Evolutionary conservation across 805 yeast species (phyloP), one percentile per base, ranked within the genome.

Genomic region (Saccharomycopsis schoenii): DNA sequence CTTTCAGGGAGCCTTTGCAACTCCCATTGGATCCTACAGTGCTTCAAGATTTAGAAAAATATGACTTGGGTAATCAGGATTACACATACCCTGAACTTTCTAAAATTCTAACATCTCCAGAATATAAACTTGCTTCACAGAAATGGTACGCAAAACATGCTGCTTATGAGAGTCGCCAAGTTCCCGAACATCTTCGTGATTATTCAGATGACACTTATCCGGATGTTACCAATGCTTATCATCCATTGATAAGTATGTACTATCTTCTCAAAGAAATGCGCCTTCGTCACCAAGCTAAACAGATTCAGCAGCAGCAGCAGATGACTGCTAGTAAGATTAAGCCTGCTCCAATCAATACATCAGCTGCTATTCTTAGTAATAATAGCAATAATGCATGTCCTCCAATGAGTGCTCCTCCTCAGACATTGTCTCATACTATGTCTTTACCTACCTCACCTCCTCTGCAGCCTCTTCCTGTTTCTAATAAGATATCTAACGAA

Each of bases 171-270:
- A 41, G 42, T 10, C 54, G 36, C n/a, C 52, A 42, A 25, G 57
- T 62, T 1, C 62, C 64, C 4, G 42, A 36, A 25, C 37, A 50
- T 42, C 54, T 58, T 11, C 63, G 57, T 15, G 66, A 62, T 36
- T 61, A 64, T 58, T 59, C 58, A 29, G 63, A 61, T 47, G 63
- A 65, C 10, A 69, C 78, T 19, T 80, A 83, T 1, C 64, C 64
- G 10, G 94, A 90, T 72, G 97, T 98, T 15, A 88, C 96, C 0
- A 78, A 81, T 59, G 93, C 92, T 1, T 92, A 81, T 71, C 96
- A 92, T 73, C 98, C 99, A 0, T 77, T 92, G 65, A 74, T 93
- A 12, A 89, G 97, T 6, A 86, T 93, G 43, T 94, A 94, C 71
- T 86, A 83, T 69, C 78, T 94, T 65, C 96, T 91, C 17, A 85